phyloP scores from a whole-genome alignment of 148 eudicot species.

The Rhododendron molle region DNA sequence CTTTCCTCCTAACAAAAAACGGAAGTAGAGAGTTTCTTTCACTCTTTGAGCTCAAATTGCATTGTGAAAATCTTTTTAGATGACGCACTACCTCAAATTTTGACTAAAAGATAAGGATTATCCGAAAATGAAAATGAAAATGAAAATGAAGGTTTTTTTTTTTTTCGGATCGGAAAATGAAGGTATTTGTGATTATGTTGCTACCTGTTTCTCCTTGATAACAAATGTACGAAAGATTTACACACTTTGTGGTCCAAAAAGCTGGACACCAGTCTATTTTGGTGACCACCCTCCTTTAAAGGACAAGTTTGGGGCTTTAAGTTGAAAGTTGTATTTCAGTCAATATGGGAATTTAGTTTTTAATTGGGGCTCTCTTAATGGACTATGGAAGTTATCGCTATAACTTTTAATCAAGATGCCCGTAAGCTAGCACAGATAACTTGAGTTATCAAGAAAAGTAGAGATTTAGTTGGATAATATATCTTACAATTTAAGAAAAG shows the following conservation, averaged over 20 bases:
- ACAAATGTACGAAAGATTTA: background rate
- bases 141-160: too few relatives aligned
- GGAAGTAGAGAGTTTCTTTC: background rate
- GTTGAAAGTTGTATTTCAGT: too few relatives aligned
- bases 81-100: background rate
- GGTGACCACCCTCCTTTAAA: background rate
- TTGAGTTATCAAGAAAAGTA: background rate
- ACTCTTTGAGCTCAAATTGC: background rate
- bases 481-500: too few relatives aligned
- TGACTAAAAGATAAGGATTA: background rate
- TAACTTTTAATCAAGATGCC: too few relatives aligned
- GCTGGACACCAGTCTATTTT: background rate
- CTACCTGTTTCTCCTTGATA: background rate
- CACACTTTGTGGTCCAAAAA: background rate
- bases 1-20: background rate
- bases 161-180: background rate
- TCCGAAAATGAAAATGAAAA: background rate
- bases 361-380: too few relatives aligned
- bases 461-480: background rate
- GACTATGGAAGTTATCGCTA: background rate
- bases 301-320: background rate
- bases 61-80: background rate
- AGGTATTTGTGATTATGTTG: background rate
- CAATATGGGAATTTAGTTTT: too few relatives aligned
- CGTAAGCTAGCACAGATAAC: background rate